Percentiles rank a stretch among this genome's conserved stretches.
These are phyloP conservation scores for Pichia ethanolica DNA, from an alignment of 805 yeast species.

Conservation along the genomic window DNA sequence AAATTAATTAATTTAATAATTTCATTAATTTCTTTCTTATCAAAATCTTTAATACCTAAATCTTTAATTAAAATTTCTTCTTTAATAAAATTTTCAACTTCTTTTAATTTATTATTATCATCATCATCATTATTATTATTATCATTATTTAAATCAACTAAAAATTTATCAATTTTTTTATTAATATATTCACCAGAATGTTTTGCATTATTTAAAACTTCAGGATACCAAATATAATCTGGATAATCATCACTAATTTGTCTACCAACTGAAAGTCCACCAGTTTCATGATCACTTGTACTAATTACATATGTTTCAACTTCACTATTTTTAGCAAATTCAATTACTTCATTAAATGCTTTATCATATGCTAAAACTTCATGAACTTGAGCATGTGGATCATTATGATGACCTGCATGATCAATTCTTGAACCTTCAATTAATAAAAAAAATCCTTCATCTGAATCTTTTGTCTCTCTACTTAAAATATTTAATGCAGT, in stretches of 20 bases:
- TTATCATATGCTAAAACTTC: constrained; percentile 85
- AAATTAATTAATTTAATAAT: constrained; percentile 30
- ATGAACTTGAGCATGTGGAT: constrained; percentile 89
- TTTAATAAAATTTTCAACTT: constrained; percentile 35
- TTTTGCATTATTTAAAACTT: constrained; percentile 57
- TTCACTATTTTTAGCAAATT: constrained; percentile 60
- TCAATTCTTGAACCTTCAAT: constrained; percentile 92
- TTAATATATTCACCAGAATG: constrained; percentile 74
- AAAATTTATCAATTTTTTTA: constrained; percentile 31
- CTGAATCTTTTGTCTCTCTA: constrained; percentile 62
- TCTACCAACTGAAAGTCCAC: constrained; percentile 84
- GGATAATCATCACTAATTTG: constrained; percentile 68
- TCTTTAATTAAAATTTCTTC: constrained; percentile 51
- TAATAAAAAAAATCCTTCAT: constrained; percentile 77
- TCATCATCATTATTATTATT: not conserved
- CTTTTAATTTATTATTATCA: not conserved
- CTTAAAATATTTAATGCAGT: constrained; percentile 67
- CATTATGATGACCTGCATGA: constrained; percentile 92
- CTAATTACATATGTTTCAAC: constrained; percentile 73
- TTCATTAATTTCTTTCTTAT: constrained; percentile 43
- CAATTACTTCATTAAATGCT: constrained; percentile 67
- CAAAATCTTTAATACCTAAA: constrained; percentile 57
- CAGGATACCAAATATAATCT: constrained; percentile 83
- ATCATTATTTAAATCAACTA: not conserved
- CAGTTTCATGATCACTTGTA: constrained; percentile 94